Conservation (phyloP, 345 rosid genomes). For the Salix brachista region DNA sequence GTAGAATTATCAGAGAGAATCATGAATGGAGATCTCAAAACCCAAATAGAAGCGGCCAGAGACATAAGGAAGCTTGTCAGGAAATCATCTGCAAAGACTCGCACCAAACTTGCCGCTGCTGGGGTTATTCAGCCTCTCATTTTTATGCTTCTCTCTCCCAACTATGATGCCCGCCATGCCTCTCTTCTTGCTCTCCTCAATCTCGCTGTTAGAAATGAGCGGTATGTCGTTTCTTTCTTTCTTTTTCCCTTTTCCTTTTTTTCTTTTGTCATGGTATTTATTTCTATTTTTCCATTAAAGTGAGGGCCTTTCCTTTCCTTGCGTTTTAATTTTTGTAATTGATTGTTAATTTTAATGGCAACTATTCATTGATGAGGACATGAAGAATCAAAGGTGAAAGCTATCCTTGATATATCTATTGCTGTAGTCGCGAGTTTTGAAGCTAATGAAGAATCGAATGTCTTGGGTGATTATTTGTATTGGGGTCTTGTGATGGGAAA, state of each 20-base stretch:
- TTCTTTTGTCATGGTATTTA: not conserved
- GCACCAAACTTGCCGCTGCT: conserved; percentile 62
- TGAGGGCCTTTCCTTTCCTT: too few species aligned
- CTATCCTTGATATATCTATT: not conserved
- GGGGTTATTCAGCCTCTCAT: conserved; percentile 72
- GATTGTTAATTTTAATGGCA: not conserved
- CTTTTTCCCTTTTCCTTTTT: not conserved
- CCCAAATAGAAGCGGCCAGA: conserved; percentile 62
- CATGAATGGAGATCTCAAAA: conserved; percentile 52
- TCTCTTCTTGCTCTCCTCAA: conserved; percentile 78
- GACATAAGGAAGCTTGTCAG: conserved; percentile 53
- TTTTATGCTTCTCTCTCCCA: conserved; percentile 53
- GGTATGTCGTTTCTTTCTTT: conserved; percentile 27
- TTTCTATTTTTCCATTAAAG: not conserved
- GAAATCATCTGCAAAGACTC: conserved; percentile 50
- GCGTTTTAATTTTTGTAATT: not conserved
- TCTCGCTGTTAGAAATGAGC: conserved; percentile 66
- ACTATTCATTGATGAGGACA: not conserved
- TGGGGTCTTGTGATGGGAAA: not conserved
- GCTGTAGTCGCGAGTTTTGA: not conserved
- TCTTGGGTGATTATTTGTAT: not conserved
- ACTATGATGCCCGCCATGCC: conserved; percentile 57
- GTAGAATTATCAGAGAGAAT: conserved; percentile 44
- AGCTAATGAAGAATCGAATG: not conserved
- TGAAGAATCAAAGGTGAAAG: not conserved